Evolutionary conservation across 192 early-diverging fungal genomes (phyloP), one percentile per base, ranked within the genome.

Genomic region (Irineochytrium annulatum): DNA sequence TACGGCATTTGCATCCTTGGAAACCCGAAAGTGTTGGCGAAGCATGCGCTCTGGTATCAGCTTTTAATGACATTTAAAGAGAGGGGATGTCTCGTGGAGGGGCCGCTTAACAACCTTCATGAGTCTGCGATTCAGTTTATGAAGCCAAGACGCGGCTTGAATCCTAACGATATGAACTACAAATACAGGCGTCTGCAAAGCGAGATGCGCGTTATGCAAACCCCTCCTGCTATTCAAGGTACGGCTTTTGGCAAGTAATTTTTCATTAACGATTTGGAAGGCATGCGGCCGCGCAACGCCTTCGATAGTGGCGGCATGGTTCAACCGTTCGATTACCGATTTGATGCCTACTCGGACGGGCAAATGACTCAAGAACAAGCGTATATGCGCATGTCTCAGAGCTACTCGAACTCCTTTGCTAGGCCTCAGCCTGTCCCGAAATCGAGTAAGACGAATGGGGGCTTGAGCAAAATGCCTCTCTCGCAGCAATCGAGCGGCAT

Each of bases 21-120:
- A 46, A 97, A 97, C 66, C 95, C 97, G 37, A 94, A 90, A 59
- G 92, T 96, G 41, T 75, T 99, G 5, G 89, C 90, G 59, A 89
- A 89, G 66, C 88, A 99, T 68, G 86, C 90, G 32, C 72, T 99
- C 17, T 99, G 97, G 97, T 92, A 98, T 67, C 92, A 99, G 74
- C 76, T 99, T 35, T 72, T 99, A 27, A 91, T 89, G 46, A 86
- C 89, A 49, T 99, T 89, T 82, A 97, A 96, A 72, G 89, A 88
- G 62, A 77, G 86, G 41, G 79, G 86, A 19, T 89, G 91, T 51
- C 73, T 99, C 35, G 93, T 98, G 2, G 97, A 99, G 67, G 97
- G 97, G 13, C 86, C 89, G 39, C 70, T 99, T 44, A 86, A 80
- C 68, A 92, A 92, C 55, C 75, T 99, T 22, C 92, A 94, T 55